A percentile compares a stretch with the other conserved stretches of the same genome.
phyloP scores from a whole-genome alignment of 768 basidiomycete species.

The Boletus eberwhitei region DNA sequence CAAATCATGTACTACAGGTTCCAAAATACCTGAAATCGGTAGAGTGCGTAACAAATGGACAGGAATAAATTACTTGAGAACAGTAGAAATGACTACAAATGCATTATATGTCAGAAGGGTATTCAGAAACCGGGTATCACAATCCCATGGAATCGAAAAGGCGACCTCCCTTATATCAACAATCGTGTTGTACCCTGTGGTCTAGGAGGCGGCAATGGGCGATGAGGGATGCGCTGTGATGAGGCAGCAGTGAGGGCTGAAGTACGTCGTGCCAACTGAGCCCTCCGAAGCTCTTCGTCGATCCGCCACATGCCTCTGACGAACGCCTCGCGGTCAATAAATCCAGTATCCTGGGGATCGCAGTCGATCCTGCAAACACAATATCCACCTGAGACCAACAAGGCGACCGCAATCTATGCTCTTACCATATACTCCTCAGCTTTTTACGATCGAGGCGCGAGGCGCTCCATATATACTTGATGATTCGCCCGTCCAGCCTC shows the following conservation, averaged over 20 bases:
- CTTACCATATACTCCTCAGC: conserved; percentile 67
- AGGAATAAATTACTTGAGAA: conserved; percentile 13
- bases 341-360: conserved; percentile 52
- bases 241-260: conserved; percentile 33
- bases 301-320: conserved; percentile 83
- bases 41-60: not conserved
- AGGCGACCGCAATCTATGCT: conserved; percentile 4
- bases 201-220: conserved; percentile 25
- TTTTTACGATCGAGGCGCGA: conserved; percentile 53
- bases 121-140: conserved; percentile 20
- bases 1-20: not conserved
- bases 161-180: conserved; percentile 7
- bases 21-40: not conserved
- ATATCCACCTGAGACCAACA: not conserved
- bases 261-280: conserved; percentile 38
- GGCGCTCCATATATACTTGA: conserved; percentile 60
- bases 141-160: not conserved
- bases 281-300: conserved; percentile 74
- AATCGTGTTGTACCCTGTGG: conserved; percentile 7
- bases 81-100: not conserved
- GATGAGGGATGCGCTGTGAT: conserved; percentile 34
- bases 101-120: conserved; percentile 7
- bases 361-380: conserved; percentile 59
- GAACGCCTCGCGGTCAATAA: conserved; percentile 64
- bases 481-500: conserved; percentile 51